A percentile compares a stretch with the other conserved stretches of the same genome.
Evolutionary conservation across 164 flowering plant species (phyloP).

Genomic region (Stephania japonica): DNA sequence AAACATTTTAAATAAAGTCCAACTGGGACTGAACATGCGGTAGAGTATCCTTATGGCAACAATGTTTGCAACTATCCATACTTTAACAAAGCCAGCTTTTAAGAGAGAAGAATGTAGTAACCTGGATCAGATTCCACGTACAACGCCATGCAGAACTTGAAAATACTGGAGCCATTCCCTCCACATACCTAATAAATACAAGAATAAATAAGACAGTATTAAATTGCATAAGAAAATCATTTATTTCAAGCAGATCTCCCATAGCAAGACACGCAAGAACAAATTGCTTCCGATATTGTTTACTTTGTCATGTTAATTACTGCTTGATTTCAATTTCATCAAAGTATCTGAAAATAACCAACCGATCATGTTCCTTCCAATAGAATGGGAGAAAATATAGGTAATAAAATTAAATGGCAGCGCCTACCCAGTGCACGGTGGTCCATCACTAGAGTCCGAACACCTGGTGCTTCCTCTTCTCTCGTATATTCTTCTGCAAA

Average conservation of each 20-base stretch:
- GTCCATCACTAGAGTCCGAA: constrained; percentile 62
- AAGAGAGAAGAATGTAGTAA: constrained; percentile 15
- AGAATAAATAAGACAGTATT: background rate
- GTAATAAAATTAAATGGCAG: background rate
- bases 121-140: constrained; percentile 98
- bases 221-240: background rate
- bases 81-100: background rate
- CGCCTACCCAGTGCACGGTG: constrained; percentile 89
- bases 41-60: background rate
- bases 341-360: background rate
- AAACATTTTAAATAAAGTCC: background rate
- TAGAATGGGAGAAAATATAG: background rate
- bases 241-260: background rate
- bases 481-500: constrained; percentile 75
- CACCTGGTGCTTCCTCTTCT: constrained; percentile 65
- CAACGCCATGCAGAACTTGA: constrained; percentile 94
- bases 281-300: background rate
- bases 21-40: background rate
- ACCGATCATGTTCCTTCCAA: too few relatives aligned
- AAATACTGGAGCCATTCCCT: constrained; percentile 99
- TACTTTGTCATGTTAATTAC: background rate
- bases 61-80: background rate
- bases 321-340: background rate
- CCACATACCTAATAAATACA: constrained; percentile 63
- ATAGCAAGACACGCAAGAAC: background rate